phyloP scores from a whole-genome alignment of 1,139 yeast genomes.

The Sugiyamaella paludigena region DNA sequence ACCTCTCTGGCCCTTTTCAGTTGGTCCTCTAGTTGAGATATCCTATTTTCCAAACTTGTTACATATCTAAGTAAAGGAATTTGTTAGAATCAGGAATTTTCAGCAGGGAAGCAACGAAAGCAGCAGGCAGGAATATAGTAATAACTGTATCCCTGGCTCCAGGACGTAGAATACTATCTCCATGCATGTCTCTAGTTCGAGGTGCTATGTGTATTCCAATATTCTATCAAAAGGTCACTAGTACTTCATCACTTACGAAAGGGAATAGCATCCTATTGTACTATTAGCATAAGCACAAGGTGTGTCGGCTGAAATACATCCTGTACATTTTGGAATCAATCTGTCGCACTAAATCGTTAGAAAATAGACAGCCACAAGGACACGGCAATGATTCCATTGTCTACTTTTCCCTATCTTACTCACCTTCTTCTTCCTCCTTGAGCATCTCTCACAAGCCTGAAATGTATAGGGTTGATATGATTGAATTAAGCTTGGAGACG shows the following conservation, averaged over 20 bases:
- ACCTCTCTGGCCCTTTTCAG: slow-evolving; percentile 1
- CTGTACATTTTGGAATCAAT: slow-evolving; percentile 21
- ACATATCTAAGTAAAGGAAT: slow-evolving; percentile 13
- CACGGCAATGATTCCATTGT: neutral
- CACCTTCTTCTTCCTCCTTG: slow-evolving; percentile 26
- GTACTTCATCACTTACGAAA: slow-evolving; percentile 16
- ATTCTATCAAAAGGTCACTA: too few relatives aligned
- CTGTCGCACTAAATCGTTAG: slow-evolving; percentile 22
- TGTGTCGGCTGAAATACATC: slow-evolving; percentile 16
- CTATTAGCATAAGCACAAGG: slow-evolving; percentile 21
- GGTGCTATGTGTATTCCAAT: too few relatives aligned
- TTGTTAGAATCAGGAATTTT: neutral
- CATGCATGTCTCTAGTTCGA: too few relatives aligned
- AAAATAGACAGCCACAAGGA: neutral
- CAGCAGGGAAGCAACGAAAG: too few relatives aligned
- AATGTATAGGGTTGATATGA: slow-evolving; percentile 18
- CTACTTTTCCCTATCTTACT: neutral
- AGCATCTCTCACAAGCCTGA: slow-evolving; percentile 27
- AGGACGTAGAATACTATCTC: too few relatives aligned
- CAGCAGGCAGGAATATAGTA: too few relatives aligned
- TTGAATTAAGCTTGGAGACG: neutral
- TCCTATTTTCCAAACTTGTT: slow-evolving; percentile 17
- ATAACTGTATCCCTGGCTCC: too few relatives aligned
- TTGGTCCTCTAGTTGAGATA: slow-evolving; percentile 12
- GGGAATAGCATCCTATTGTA: slow-evolving; percentile 18